Conservation (phyloP, 1,139 yeast genomes). For the Geotrichum phurueaensis region DNA sequence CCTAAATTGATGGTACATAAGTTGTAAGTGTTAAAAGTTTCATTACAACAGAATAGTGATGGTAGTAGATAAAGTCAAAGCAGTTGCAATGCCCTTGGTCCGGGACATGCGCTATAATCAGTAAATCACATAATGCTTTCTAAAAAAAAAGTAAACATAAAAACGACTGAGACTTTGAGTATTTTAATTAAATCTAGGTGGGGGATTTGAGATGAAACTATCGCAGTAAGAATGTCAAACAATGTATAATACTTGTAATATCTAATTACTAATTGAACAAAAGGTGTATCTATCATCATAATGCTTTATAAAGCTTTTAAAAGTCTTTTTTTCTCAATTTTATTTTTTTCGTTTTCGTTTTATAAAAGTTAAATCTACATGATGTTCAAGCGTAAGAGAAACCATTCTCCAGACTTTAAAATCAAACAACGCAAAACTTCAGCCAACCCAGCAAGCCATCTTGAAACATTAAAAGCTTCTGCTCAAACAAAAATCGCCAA, state of each 20-base stretch:
- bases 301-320: too few relatives aligned
- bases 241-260: too few relatives aligned
- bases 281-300: too few relatives aligned
- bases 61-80: too few relatives aligned
- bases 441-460: not conserved
- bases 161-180: too few relatives aligned
- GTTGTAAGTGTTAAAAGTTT: not conserved
- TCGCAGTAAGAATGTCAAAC: not conserved
- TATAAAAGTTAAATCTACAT: not conserved
- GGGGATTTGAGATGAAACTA: not conserved
- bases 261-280: not conserved
- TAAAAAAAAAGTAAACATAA: too few relatives aligned
- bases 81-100: too few relatives aligned
- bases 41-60: too few relatives aligned
- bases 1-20: not conserved
- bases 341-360: not conserved
- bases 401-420: not conserved
- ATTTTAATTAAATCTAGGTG: not conserved
- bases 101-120: too few relatives aligned
- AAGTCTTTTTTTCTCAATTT: not conserved
- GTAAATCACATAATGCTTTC: too few relatives aligned
- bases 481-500: conserved; percentile 1
- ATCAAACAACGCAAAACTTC: not conserved
- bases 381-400: not conserved
- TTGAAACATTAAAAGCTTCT: not conserved